These are phyloP conservation scores for Monotropa hypopitys DNA, from an alignment of 179 eudicot genomes.

Conservation along the genomic window DNA sequence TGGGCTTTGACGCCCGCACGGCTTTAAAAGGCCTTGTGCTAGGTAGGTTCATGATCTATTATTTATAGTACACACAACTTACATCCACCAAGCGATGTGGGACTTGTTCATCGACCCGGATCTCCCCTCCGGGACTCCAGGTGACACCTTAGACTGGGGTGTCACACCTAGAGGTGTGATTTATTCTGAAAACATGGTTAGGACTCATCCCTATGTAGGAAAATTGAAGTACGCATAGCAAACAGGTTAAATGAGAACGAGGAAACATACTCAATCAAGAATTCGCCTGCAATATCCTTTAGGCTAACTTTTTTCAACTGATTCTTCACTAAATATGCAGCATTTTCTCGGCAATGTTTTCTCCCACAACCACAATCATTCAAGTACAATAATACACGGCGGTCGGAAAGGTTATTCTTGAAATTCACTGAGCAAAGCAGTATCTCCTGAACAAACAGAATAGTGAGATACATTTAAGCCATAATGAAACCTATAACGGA, in stretches of 20 bases:
- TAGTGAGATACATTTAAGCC: neutral
- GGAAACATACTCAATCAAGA: constrained; percentile 68
- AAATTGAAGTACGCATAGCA: neutral
- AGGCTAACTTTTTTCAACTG: constrained; percentile 65
- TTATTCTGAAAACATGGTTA: neutral
- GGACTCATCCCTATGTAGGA: neutral
- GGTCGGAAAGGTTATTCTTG: constrained; percentile 58
- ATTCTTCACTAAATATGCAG: constrained; percentile 60
- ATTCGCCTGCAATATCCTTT: constrained; percentile 73
- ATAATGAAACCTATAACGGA: neutral
- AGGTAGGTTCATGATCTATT: too few species aligned
- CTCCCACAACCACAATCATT: constrained; percentile 78
- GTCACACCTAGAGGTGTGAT: neutral
- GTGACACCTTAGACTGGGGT: too few species aligned
- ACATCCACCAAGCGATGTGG: too few species aligned
- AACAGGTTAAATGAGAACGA: neutral
- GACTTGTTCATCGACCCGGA: too few species aligned
- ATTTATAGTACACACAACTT: too few species aligned
- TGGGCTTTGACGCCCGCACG: too few species aligned
- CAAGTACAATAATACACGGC: constrained; percentile 64
- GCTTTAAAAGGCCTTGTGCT: too few species aligned
- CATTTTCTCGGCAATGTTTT: constrained; percentile 65
- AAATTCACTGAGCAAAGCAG: constrained; percentile 69
- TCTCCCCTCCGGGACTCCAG: too few species aligned
- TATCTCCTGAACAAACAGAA: constrained; percentile 55